phyloP scores from a whole-genome alignment of 768 basidiomycete genomes.

The Austroboletus eburneus region DNA sequence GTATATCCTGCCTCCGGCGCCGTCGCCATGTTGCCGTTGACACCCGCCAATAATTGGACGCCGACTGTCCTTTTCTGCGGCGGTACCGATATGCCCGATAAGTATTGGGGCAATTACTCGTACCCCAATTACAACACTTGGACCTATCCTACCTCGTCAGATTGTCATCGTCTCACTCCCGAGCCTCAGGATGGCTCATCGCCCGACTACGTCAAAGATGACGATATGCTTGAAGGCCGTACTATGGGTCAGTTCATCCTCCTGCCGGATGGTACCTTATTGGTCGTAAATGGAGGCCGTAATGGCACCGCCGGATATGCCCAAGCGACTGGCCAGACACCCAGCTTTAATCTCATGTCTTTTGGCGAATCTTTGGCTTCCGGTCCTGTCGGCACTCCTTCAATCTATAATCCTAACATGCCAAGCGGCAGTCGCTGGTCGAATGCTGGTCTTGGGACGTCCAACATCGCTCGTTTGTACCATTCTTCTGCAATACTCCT shows the following conservation, averaged over 20 bases:
- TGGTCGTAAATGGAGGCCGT: constrained; percentile 75
- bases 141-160: constrained; percentile 62
- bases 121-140: constrained; percentile 71
- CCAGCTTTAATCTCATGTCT: constrained; percentile 52
- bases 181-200: constrained; percentile 69
- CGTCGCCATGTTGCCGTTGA: constrained; percentile 86
- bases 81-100: constrained; percentile 73
- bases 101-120: constrained; percentile 75
- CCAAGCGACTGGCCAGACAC: constrained; percentile 44
- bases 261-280: constrained; percentile 70
- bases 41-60: constrained; percentile 81
- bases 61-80: constrained; percentile 90
- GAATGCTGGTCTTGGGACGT: constrained; percentile 56
- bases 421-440: constrained; percentile 75
- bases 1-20: constrained; percentile 94
- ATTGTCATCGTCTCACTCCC: constrained; percentile 83
- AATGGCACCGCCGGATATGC: constrained; percentile 93
- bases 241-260: constrained; percentile 94
- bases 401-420: constrained; percentile 77
- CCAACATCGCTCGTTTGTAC: constrained; percentile 78
- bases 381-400: constrained; percentile 72
- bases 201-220: constrained; percentile 64
- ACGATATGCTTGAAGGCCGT: constrained; percentile 67
- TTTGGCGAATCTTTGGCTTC: constrained; percentile 72
- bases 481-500: constrained; percentile 89